These are phyloP conservation scores for Annulohypoxylon truncatum DNA, from an alignment of 2,329 filamentous ascomycete genomes.

Conservation along the genomic window DNA sequence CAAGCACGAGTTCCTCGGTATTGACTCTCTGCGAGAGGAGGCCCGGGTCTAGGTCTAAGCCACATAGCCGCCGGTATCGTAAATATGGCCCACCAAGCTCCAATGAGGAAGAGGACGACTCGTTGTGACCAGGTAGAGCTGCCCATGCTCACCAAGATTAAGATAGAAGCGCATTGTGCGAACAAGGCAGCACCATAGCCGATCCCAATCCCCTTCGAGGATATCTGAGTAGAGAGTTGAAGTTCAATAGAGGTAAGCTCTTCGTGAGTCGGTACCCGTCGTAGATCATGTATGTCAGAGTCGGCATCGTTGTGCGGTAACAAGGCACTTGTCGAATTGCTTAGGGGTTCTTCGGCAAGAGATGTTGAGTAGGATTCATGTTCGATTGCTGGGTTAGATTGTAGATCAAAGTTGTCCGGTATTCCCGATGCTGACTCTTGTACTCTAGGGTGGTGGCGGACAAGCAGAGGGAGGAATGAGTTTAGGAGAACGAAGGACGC, in stretches of 20 bases:
- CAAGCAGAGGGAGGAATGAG: constrained; percentile 91
- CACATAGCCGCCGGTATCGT: constrained; percentile 89
- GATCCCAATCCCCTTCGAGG: constrained; percentile 91
- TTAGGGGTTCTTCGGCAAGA: constrained; percentile 46
- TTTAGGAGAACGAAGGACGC: constrained; percentile 96
- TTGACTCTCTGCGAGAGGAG: constrained; percentile 71
- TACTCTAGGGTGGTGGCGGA: constrained; percentile 79
- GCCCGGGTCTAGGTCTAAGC: constrained; percentile 88
- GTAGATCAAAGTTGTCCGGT: constrained; percentile 33
- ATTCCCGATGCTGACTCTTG: constrained; percentile 45
- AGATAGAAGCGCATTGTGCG: constrained; percentile 83
- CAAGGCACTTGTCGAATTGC: constrained; percentile 61
- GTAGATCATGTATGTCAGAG: constrained; percentile 51
- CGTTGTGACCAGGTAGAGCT: constrained; percentile 88
- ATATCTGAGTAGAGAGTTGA: constrained; percentile 87
- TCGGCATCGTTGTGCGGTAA: constrained; percentile 52
- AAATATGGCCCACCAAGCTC: constrained; percentile 92
- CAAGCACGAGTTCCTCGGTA: constrained; percentile 61
- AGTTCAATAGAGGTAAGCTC: constrained; percentile 74
- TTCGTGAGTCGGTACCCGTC: constrained; percentile 56
- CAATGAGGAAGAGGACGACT: constrained; percentile 86
- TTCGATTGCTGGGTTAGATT: constrained; percentile 48
- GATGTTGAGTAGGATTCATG: constrained; percentile 53
- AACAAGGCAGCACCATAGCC: constrained; percentile 90
- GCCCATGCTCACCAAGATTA: constrained; percentile 77